Conservation (phyloP, 768 basidiomycete genomes). For the Russula sp. region DNA sequence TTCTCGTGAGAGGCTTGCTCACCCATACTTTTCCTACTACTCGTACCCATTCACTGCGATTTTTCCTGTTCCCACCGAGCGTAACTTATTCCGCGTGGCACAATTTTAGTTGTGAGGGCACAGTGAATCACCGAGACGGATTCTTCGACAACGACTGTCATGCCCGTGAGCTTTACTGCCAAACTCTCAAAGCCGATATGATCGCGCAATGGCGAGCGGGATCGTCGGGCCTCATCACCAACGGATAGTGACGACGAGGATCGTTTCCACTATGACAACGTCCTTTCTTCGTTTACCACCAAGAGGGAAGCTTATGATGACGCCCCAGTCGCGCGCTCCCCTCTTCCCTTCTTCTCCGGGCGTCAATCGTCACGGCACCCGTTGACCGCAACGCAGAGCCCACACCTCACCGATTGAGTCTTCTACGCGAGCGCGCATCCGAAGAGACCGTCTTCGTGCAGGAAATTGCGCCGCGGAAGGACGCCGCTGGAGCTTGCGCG, state of each 20-base stretch:
- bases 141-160: too few species aligned
- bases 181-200: too few species aligned
- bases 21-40: too few species aligned
- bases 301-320: neutral
- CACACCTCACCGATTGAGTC: slow-evolving; percentile 23
- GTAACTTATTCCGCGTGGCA: too few species aligned
- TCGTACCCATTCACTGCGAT: too few species aligned
- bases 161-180: too few species aligned
- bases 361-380: slow-evolving; percentile 26
- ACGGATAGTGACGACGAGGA: slow-evolving; percentile 27
- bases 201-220: neutral
- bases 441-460: slow-evolving; percentile 26
- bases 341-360: slow-evolving; percentile 22
- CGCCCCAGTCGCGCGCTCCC: neutral
- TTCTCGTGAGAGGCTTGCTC: too few species aligned
- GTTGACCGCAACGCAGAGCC: slow-evolving; percentile 18
- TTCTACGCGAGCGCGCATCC: slow-evolving; percentile 23
- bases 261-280: slow-evolving; percentile 25
- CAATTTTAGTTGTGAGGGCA: too few species aligned
- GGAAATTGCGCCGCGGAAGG: slow-evolving; percentile 29
- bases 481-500: slow-evolving; percentile 29
- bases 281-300: slow-evolving; percentile 8
- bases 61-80: too few species aligned
- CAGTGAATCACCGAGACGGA: too few species aligned
- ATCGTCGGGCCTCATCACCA: slow-evolving; percentile 9